Conservation (phyloP, 2,329 filamentous ascomycete species). For the Diaporthe capsici region DNA sequence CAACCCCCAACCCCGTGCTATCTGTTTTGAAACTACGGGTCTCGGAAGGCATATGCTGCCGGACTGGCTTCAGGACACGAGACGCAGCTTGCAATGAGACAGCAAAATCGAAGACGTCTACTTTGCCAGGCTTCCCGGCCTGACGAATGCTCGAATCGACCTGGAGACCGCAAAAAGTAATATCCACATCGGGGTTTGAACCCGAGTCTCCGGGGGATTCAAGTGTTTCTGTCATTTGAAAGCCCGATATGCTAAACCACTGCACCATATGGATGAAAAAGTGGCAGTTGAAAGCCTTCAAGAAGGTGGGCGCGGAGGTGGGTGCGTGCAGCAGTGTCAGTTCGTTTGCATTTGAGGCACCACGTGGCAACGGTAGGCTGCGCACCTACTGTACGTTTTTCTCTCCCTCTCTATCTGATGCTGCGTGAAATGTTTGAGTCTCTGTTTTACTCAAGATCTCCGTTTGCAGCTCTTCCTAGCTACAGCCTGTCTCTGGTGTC, state of each 20-base stretch:
- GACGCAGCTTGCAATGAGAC: neutral
- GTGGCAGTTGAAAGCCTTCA: neutral
- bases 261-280: constrained; percentile 10
- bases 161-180: neutral
- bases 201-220: constrained; percentile 25
- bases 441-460: neutral
- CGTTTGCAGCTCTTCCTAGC: neutral
- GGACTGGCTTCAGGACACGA: accelerated
- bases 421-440: neutral
- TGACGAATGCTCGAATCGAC: neutral
- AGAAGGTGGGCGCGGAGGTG: neutral
- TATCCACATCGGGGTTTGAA: constrained; percentile 32
- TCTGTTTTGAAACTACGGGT: neutral
- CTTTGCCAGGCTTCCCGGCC: too few species aligned
- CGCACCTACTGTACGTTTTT: neutral
- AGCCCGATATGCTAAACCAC: constrained; percentile 33
- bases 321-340: neutral
- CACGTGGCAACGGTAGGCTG: neutral
- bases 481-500: neutral
- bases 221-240: neutral
- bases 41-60: neutral
- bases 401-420: neutral
- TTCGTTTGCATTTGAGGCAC: neutral
- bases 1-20: neutral
- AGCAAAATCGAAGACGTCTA: too few species aligned